These are phyloP conservation scores for Diplodia seriata DNA, from an alignment of 2,329 filamentous ascomycete species.

Conservation along the genomic window DNA sequence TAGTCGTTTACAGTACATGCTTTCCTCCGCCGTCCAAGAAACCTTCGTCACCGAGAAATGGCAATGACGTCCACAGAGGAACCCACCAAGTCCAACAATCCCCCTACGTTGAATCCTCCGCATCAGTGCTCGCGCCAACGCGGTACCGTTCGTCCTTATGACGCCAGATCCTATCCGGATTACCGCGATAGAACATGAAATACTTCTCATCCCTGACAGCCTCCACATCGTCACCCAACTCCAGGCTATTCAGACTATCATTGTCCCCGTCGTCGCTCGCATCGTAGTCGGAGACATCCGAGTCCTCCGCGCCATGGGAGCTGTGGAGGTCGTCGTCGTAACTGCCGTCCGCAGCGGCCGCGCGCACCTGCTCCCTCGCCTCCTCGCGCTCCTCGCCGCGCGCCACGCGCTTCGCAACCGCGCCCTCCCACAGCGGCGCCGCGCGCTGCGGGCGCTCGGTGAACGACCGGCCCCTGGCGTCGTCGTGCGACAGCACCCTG, in stretches of 20 bases:
- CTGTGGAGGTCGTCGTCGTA: background rate
- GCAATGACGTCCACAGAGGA: background rate
- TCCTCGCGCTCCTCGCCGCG: background rate
- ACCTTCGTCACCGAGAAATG: background rate
- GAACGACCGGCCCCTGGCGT: background rate
- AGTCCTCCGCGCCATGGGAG: background rate
- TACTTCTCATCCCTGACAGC: background rate
- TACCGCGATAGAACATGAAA: background rate
- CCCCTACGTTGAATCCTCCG: background rate
- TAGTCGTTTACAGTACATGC: no score
- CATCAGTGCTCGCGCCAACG: accelerated
- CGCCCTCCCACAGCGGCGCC: background rate
- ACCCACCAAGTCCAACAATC: background rate
- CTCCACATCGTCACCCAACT: background rate
- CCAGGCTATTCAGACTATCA: background rate
- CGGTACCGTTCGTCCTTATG: background rate
- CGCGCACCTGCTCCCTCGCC: background rate
- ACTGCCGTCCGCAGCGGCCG: no score
- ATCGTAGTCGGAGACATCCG: background rate
- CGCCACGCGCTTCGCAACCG: background rate
- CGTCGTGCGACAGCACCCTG: background rate
- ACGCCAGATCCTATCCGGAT: no score
- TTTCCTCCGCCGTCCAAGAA: no score
- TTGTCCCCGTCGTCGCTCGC: background rate
- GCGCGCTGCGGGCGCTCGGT: no score